Evolutionary conservation across 1,284 basidiomycete species (phyloP), one percentile per base, ranked within the genome.

Genomic region (Trichosporon asahii): DNA sequence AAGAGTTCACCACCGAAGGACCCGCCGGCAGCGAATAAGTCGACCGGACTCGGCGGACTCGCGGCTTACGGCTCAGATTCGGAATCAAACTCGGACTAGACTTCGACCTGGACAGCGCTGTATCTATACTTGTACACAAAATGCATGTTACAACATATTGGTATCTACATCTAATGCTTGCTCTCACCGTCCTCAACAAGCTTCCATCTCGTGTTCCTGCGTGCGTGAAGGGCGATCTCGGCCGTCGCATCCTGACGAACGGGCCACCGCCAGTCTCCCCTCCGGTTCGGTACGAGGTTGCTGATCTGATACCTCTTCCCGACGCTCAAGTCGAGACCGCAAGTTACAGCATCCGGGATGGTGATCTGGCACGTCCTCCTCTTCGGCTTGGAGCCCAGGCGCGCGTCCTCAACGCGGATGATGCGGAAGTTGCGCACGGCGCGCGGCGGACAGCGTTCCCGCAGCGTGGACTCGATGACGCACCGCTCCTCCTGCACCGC

Each of bases 381-480:
- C 4, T 86, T 84, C 15, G 87, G 86, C 71, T 85, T 84, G 70
- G 85, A 85, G 0, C 77, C 76, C 37, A 87, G 88, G 31, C 84
- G 85, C 6, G 90, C 89, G 79, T 98, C 96, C 72, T 88, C 85
- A 23, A 92, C 87, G 14, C 90, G 85, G 8, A 95, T 82, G 3
- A 97, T 89, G 25, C 94, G 87, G 82, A 98, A 97, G 70, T 87
- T 89, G 57, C 91, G 88, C 14, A 94, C 90, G 25, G 91, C 85
- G 12, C 95, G 88, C 0, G 89, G 88, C 2, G 95, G 94, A 77
- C 90, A 95, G 15, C 85, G 66, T 77, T 92, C 92, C 76, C 87
- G 85, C 9, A 95, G 84, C 72, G 93, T 90, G 64, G 85, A 84
- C 70, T 91, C 89, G 33, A 94, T 87, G 55, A 90, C 89, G 9